Conservation (phyloP, 2,329 filamentous ascomycete species). For the Fusarium cicatricum region DNA sequence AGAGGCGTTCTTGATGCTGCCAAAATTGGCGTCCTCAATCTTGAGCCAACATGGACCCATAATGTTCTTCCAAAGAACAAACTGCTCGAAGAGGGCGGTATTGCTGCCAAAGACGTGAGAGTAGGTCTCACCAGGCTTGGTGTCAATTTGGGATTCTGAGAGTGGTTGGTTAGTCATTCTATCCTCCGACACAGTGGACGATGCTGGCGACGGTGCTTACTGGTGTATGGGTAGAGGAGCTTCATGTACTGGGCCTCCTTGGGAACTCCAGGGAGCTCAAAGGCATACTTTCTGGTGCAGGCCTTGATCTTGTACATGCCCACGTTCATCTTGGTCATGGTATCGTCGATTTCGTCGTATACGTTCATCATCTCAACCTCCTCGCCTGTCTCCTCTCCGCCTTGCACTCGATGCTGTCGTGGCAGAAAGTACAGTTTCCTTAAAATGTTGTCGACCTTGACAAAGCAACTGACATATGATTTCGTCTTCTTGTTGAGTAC, state of each 20-base stretch:
- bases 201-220: constrained; percentile 45
- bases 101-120: constrained; percentile 94
- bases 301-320: constrained; percentile 93
- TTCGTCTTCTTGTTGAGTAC: constrained; percentile 87
- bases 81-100: constrained; percentile 95
- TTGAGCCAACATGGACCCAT: constrained; percentile 99
- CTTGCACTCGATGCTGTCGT: constrained; percentile 65
- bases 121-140: constrained; percentile 85
- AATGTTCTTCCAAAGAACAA: constrained; percentile 97
- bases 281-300: constrained; percentile 91
- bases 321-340: constrained; percentile 89
- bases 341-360: constrained; percentile 84
- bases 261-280: constrained; percentile 87
- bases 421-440: constrained; percentile 94
- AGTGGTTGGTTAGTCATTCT: constrained; percentile 26
- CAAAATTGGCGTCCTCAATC: constrained; percentile 86
- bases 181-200: background rate
- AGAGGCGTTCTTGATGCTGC: constrained; percentile 86
- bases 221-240: constrained; percentile 93
- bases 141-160: constrained; percentile 72
- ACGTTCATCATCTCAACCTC: constrained; percentile 88
- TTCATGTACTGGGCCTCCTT: constrained; percentile 93
- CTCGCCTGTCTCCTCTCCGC: constrained; percentile 75
- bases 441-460: constrained; percentile 94
- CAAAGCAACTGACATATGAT: constrained; percentile 87